Percentiles rank a stretch among this genome's conserved stretches.
These are phyloP conservation scores for Pseudonitzschia delicatissima DNA, from an alignment of 108 stramenopile genomes.

Conservation along the genomic window DNA sequence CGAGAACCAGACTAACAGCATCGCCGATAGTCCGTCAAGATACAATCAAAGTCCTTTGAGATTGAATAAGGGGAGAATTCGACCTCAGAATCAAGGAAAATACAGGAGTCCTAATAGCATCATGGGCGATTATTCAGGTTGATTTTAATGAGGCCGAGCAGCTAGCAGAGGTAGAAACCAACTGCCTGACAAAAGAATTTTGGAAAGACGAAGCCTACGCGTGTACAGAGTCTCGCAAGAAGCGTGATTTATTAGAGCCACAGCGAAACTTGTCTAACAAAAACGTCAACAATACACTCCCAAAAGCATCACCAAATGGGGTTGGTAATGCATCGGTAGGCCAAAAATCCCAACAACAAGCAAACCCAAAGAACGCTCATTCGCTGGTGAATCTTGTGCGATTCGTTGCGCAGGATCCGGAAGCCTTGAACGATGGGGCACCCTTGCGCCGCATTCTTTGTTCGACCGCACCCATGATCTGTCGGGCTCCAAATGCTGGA, in stretches of 20 bases:
- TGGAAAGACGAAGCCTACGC: constrained; percentile 24
- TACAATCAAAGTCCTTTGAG: too few species aligned
- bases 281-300: too few species aligned
- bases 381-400: neutral
- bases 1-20: too few species aligned
- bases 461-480: neutral
- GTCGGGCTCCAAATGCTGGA: too few species aligned
- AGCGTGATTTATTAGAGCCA: neutral
- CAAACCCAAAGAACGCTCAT: neutral
- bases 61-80: too few species aligned
- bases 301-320: too few species aligned
- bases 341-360: neutral
- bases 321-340: neutral
- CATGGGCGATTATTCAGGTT: too few species aligned
- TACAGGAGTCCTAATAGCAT: neutral
- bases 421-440: neutral
- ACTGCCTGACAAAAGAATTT: constrained; percentile 23
- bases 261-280: neutral
- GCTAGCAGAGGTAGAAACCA: constrained; percentile 17
- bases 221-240: constrained; percentile 7
- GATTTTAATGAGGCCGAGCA: neutral
- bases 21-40: too few species aligned
- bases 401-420: constrained; percentile 9
- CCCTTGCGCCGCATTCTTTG: constrained; percentile 9
- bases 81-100: too few species aligned